A percentile compares a stretch with the other conserved stretches of the same genome.
These are phyloP conservation scores for Rhizophagus prolifer DNA, from an alignment of 192 early-diverging fungal species.

Conservation along the genomic window DNA sequence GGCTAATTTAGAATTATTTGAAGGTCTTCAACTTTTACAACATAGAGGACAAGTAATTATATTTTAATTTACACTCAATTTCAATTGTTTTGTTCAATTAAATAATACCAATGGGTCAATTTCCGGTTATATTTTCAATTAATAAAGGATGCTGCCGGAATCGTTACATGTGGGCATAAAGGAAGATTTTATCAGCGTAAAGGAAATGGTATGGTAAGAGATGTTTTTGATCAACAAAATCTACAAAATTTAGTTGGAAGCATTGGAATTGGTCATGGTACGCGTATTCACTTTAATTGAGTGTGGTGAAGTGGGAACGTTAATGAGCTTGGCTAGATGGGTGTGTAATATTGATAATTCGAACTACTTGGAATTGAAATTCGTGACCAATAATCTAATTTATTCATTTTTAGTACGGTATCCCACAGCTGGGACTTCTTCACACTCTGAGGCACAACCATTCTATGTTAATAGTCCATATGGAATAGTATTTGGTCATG, in stretches of 20 bases:
- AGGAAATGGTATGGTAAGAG: conserved; percentile 98
- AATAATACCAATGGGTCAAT: background rate
- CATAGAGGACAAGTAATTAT: conserved; percentile 93
- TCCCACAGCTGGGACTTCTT: conserved; percentile 97
- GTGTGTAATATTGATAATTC: background rate
- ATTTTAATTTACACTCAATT: background rate
- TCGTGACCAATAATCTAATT: conserved; percentile 10
- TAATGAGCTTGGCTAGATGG: background rate
- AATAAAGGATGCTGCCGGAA: conserved; percentile 96
- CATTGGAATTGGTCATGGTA: conserved; percentile 98
- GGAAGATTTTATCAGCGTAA: conserved; percentile 98
- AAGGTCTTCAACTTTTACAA: conserved; percentile 92
- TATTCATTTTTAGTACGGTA: conserved; percentile 77
- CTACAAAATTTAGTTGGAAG: conserved; percentile 76
- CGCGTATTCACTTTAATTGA: conserved; percentile 30
- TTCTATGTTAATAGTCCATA: conserved; percentile 99
- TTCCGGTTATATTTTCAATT: background rate
- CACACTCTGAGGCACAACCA: conserved; percentile 95
- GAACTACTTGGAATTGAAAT: background rate
- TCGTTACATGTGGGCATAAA: conserved; percentile 95
- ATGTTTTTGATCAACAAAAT: conserved; percentile 87
- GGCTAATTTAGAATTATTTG: conserved; percentile 87
- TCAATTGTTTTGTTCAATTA: background rate
- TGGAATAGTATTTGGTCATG: conserved; percentile 93
- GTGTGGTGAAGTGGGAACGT: background rate